phyloP scores from a whole-genome alignment of 208 protist species.

The Trichomonas gallinae region DNA sequence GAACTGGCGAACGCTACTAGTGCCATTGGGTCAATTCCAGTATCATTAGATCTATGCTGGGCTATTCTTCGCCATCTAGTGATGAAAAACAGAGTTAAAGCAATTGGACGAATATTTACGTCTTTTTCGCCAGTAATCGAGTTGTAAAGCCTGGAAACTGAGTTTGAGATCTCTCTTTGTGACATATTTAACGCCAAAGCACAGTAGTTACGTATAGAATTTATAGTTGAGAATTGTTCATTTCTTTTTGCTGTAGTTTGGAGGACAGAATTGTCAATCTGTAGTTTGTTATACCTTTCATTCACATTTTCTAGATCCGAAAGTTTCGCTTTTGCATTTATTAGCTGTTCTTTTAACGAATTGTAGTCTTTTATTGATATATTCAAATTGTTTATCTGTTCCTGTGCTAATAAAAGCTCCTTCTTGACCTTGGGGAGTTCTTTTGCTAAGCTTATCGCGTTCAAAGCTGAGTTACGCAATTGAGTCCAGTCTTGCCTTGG shows the following conservation, averaged over 20 bases:
- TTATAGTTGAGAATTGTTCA: background rate
- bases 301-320: background rate
- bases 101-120: background rate
- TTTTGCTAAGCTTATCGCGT: background rate
- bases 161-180: background rate
- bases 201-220: background rate
- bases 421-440: background rate
- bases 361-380: background rate
- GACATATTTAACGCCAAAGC: background rate
- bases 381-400: background rate
- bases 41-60: background rate
- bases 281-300: background rate
- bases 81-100: background rate
- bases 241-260: background rate
- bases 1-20: background rate
- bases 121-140: background rate
- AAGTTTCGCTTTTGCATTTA: background rate
- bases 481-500: background rate
- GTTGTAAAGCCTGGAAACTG: background rate
- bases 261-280: background rate
- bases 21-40: background rate
- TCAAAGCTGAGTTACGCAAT: background rate
- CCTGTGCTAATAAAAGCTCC: background rate
- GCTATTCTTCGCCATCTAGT: background rate
- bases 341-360: background rate